A percentile compares a stretch with the other conserved stretches of the same genome.
phyloP scores from a whole-genome alignment of 2,329 filamentous ascomycete species.

The Exophiala sp. region DNA sequence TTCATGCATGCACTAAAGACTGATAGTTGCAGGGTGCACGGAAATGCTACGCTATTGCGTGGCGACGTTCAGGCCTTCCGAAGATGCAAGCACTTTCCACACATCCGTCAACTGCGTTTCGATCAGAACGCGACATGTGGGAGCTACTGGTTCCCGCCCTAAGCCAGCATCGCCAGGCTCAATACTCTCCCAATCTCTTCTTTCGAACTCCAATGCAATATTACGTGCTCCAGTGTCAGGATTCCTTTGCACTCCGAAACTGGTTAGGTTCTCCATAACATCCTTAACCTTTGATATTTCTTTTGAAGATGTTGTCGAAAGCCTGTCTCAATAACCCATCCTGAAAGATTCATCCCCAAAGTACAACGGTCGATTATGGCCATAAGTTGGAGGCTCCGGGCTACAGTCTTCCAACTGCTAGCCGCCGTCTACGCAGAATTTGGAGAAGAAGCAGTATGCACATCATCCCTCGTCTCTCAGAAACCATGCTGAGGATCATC shows the following conservation, averaged over 20 bases:
- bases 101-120: not conserved
- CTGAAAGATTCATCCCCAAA: not conserved
- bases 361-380: conserved; percentile 1
- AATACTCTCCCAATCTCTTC: not conserved
- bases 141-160: not conserved
- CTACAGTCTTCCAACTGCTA: conserved; percentile 15
- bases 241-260: too few species aligned
- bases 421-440: conserved; percentile 20
- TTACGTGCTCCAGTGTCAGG: too few species aligned
- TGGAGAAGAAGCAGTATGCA: conserved; percentile 17
- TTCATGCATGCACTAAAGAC: not conserved
- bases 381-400: conserved; percentile 17
- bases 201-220: too few species aligned
- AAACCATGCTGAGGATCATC: not conserved
- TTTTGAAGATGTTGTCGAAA: not conserved
- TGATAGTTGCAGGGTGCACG: not conserved
- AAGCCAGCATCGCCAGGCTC: not conserved
- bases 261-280: too few species aligned
- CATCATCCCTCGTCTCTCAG: not conserved
- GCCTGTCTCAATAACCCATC: not conserved
- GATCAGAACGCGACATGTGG: not conserved
- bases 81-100: not conserved
- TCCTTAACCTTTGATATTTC: not conserved
- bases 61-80: not conserved
- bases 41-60: not conserved